Base-by-base conservation (phyloP, 768 basidiomycete genomes). In the Termitomyces sp. region DNA sequence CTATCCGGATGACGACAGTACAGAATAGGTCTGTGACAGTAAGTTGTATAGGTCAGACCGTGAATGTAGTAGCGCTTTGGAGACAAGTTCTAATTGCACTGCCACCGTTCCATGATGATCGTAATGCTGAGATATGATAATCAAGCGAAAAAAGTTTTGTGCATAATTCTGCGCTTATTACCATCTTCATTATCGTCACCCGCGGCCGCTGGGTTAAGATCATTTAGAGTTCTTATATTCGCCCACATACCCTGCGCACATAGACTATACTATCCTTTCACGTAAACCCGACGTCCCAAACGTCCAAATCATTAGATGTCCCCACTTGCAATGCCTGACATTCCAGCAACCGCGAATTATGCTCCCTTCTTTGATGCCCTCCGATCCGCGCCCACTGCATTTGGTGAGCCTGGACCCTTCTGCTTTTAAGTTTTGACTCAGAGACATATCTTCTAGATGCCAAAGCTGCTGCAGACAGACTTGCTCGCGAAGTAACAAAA, bases 391-490 rank as follows among this genome's bases (percentile, higher is more conserved):
- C 84, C 86, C 52, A 86, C 86, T 24, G 85, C 79, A 41, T 83
- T 82, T 64, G 85, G 86, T 80, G 55, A 54, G 72, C 65, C 5
- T 37, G 53, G n/a, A 37, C 20, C 22, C 18, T 39, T 39, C 26
- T 52, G 8, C 44, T 46, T 57, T 20, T 32, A 13, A 39, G 55
- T 59, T 43, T 12, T 49, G 41, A 47, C 50, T 53, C 59, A 39
- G 58, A 55, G 46, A 53, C 52, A 61, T 48, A 55, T 61, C n/a
- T 53, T 22, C n/a, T 65, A 88, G 91, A 92, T 76, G 91, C 90
- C 37, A 92, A 91, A 72, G 88, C 81, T 51, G 90, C 91, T 22
- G 88, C 88, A 41, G 90, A 92, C 73, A 83, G 81, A 64, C 77
- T 92, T 58, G 90, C 90, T 59, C 82, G 87, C 37, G 83, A 88